Base-by-base conservation (phyloP, 345 rosid genomes). In the Geranium rotundifolium region DNA sequence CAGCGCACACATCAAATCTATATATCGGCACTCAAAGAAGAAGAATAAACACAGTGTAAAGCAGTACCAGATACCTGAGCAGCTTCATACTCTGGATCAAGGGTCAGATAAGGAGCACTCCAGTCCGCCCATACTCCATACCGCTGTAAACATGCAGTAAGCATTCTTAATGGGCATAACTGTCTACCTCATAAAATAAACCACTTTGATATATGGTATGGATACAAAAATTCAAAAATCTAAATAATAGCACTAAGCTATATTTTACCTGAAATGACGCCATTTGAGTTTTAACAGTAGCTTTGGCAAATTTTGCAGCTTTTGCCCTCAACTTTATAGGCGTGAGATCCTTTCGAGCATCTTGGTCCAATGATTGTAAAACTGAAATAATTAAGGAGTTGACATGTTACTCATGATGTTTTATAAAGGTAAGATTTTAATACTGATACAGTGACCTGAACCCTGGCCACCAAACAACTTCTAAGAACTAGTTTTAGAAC, bases 101-200 rank as follows among this genome's bases (percentile, higher is more conserved):
- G 88, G 69, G 98, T 87, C 72, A 85, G 81, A 79, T 92, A 92
- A 71, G 89, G 85, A 72, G 76, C 79, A 60, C 71, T 78, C 96
- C 98, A 92, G 72, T 87, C 90, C 63, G 93, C 98, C 98, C 98
- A 92, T 57, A 92, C 82, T 74, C 98, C 98, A 83, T 71, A 87
- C 30, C 95, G 93, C 98, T 89, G 82, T 75, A 84, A 79, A 61
- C 30, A 71, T 68, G 65, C 27, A 49, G 49, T 13, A 8, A 16
- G 10, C 29, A 29, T 19, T 17, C 15, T 29, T 37, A 19, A 20
- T 39, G 52, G 8, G 52, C 14, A 46, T 46, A 46, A 46, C 52
- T 46, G 52, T 9, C 16, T 9, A 46, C 52, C 52, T 46, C 52
- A 46, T 14, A 46, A 46, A 46, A 46, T 7, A 7, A 46, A 46